phyloP scores from a whole-genome alignment of 257 asterid species.

The Plantago major region DNA sequence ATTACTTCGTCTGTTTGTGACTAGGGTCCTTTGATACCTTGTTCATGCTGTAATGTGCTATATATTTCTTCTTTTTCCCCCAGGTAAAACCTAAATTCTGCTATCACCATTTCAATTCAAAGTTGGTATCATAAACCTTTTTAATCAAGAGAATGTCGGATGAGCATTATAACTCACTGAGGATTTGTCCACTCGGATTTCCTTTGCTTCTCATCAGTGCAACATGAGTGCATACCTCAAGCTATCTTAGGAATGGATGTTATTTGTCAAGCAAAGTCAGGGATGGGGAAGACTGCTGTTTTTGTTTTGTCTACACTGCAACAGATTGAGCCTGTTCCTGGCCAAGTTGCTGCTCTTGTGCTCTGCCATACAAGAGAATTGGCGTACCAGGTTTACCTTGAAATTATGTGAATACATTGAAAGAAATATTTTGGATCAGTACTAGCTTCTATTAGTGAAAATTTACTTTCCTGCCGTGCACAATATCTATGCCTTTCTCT shows the following conservation, averaged over 20 bases:
- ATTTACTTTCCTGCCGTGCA: too few species aligned
- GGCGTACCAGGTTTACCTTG: constrained; percentile 64
- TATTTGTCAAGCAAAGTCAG: constrained; percentile 91
- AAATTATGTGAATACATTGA: too few species aligned
- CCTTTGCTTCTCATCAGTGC: constrained; percentile 85
- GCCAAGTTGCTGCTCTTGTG: constrained; percentile 88
- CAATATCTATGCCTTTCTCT: too few species aligned
- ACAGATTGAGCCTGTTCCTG: constrained; percentile 83
- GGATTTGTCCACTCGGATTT: constrained; percentile 75
- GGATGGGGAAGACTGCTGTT: constrained; percentile 96
- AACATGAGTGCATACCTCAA: constrained; percentile 96
- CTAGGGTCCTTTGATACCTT: constrained; percentile 1
- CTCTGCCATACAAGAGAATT: constrained; percentile 88
- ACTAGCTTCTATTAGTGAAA: too few species aligned
- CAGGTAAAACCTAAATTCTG: constrained; percentile 76
- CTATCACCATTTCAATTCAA: constrained; percentile 45
- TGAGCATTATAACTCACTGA: constrained; percentile 33
- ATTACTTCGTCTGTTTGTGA: neutral
- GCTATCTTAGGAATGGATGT: constrained; percentile 94
- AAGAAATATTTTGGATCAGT: too few species aligned
- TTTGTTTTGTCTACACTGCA: constrained; percentile 86
- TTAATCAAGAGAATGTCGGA: constrained; percentile 32
- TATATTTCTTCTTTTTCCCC: constrained; percentile 16
- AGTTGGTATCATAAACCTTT: constrained; percentile 66
- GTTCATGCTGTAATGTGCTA: neutral